These are phyloP conservation scores for Penicillium sp. DNA, from an alignment of 2,329 filamentous ascomycete genomes.

Conservation along the genomic window DNA sequence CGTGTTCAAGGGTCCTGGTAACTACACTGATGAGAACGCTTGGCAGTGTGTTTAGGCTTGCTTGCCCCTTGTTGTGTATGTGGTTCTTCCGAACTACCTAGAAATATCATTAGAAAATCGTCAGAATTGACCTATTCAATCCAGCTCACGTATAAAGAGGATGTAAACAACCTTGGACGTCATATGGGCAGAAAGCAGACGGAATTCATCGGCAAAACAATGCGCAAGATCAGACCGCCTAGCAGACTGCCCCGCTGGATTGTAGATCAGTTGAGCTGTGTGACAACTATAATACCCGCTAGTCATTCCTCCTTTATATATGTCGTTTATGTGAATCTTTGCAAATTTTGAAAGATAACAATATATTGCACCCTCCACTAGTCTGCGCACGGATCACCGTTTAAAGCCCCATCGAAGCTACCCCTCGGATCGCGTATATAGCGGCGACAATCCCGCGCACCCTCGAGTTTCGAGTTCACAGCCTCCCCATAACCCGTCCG, in stretches of 20 bases:
- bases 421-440: constrained; percentile 15
- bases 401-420: constrained; percentile 15
- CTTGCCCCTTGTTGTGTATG: neutral
- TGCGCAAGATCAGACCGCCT: neutral
- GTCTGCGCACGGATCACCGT: constrained; percentile 19
- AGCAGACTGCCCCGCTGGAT: neutral
- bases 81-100: fast-evolving
- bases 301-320: neutral
- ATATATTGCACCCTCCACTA: constrained; percentile 3
- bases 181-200: constrained; percentile 10
- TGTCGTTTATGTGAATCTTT: neutral
- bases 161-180: neutral
- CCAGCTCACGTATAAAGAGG: too few species aligned
- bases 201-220: constrained; percentile 1
- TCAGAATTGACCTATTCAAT: too few species aligned
- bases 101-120: neutral
- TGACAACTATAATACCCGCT: neutral
- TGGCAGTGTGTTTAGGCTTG: constrained; percentile 26
- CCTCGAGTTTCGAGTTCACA: neutral
- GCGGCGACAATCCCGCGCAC: constrained; percentile 10
- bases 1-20: constrained; percentile 26
- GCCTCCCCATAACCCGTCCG: neutral
- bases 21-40: constrained; percentile 28
- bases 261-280: constrained; percentile 1
- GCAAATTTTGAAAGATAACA: neutral